Evolutionary conservation across 2,329 filamentous ascomycete species (phyloP).

Genomic region (Pseudocercospora crystallina): DNA sequence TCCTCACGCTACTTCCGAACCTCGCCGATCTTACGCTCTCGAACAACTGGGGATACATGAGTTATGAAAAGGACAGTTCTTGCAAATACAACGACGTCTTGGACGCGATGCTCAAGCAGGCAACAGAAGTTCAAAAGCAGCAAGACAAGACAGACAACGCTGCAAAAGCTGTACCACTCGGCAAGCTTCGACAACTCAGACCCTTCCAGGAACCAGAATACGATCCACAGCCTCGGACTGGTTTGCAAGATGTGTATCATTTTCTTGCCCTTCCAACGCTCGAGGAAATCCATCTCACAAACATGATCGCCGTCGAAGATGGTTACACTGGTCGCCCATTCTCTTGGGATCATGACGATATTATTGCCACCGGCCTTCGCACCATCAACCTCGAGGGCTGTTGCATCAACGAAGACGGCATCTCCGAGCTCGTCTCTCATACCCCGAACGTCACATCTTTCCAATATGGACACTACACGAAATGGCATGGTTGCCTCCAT

Average conservation of each 20-base stretch:
- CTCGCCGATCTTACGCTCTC: background rate
- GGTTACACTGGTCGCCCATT: slow-evolving; percentile 12
- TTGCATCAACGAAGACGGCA: slow-evolving; percentile 7
- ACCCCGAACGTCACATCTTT: slow-evolving; percentile 5
- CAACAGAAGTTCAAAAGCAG: too few relatives aligned
- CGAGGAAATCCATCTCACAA: slow-evolving; percentile 4
- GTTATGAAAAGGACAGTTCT: background rate
- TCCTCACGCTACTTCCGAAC: slow-evolving; percentile 1
- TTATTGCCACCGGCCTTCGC: background rate
- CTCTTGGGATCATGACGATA: background rate
- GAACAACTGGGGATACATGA: background rate
- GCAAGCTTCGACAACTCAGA: slow-evolving; percentile 3
- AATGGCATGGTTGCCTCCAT: slow-evolving; percentile 12
- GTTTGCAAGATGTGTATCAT: slow-evolving; percentile 1
- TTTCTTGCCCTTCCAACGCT: slow-evolving; percentile 14
- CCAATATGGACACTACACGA: slow-evolving; percentile 13
- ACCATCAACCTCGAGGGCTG: slow-evolving; percentile 10
- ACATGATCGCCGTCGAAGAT: slow-evolving; percentile 8
- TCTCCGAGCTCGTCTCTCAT: slow-evolving; percentile 6
- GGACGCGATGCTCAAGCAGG: background rate
- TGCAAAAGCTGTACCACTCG: background rate
- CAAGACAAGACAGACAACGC: background rate
- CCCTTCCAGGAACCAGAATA: slow-evolving; percentile 5
- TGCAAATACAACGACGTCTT: background rate
- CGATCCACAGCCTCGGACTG: background rate